Evolutionary conservation across 1,284 basidiomycete species (phyloP), one percentile per base, ranked within the genome.

Genomic region (Naganishia cerealis): DNA sequence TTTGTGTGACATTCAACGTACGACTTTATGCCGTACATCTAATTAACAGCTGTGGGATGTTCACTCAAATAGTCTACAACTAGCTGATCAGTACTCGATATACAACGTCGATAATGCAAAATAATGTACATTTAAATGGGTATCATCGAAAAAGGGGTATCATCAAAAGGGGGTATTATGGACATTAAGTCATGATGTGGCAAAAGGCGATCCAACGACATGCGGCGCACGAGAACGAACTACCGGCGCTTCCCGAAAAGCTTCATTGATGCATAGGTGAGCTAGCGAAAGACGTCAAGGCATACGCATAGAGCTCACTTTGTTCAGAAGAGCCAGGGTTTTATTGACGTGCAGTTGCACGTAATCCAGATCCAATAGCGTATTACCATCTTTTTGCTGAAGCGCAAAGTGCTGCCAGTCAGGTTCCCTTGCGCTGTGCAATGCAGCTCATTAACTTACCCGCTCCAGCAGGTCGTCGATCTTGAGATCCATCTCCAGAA

Each of bases 401-500:
- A 50, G 12, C 46, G 24, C 5, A 50, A 21, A 15, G 79, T 76
- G 66, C 59, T 43, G 57, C 26, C 39, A 55, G 39, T 15, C 40
- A 9, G 48, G 58, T 26, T 16, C 10, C 26, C 3, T 12, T 29
- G 7, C n/a, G n/a, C 7, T 43, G 48, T 39, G 18, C 26, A 33
- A 12, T 36, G 21, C 21, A 9, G 40, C 36, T 48, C 13, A 7
- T 24, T 36, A 3, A 71, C 76, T 66, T 67, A 91, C 90, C 88
- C 94, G 96, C 82, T 99, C 94, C 75, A 99, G 84, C 72, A 99
- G 82, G 82, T 99, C 96, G 81, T 99, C 96, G 76, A 99, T 96
- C 84, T 98, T 99, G 70, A 99, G 85, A 82, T 99, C 96, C 94
- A 99, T 99, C 85, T 99, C 96, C 56, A 99, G 85, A 74, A 99